phyloP scores from a whole-genome alignment of 2,329 filamentous ascomycete species.

The Colletotrichum lupini region DNA sequence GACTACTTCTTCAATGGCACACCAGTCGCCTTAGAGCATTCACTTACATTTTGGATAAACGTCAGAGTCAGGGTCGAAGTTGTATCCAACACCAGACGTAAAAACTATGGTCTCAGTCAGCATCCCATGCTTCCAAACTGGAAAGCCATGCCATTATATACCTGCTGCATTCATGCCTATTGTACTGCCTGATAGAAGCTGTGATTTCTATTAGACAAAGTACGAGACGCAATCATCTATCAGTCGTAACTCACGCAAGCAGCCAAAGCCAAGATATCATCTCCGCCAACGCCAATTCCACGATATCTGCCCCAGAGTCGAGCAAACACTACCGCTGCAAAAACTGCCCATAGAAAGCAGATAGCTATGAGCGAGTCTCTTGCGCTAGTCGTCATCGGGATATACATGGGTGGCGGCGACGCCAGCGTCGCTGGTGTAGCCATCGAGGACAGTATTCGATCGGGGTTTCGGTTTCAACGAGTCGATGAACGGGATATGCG shows the following conservation, averaged over 20 bases:
- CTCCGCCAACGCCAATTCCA: conserved; percentile 32
- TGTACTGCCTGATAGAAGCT: conserved; percentile 32
- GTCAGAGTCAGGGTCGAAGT: conserved; percentile 29
- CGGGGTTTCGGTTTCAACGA: neutral
- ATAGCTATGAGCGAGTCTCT: conserved; percentile 32
- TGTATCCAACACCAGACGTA: conserved; percentile 36
- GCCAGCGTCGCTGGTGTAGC: conserved; percentile 9
- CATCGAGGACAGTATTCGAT: neutral
- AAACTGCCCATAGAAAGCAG: conserved; percentile 24
- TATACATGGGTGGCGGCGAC: conserved; percentile 10
- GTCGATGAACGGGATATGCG: neutral
- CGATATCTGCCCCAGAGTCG: conserved; percentile 28
- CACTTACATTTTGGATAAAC: conserved; percentile 34
- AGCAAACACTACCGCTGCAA: conserved; percentile 15
- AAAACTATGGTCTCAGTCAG: conserved; percentile 7
- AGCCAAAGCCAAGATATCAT: conserved; percentile 30
- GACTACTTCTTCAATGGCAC: neutral
- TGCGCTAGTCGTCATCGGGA: conserved; percentile 33
- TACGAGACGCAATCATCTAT: no score
- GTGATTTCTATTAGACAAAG: neutral
- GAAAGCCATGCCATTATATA: neutral
- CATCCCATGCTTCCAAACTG: no score
- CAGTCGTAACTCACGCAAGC: conserved; percentile 29
- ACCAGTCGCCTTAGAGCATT: neutral
- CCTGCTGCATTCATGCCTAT: conserved; percentile 32